Evolutionary conservation across 495 filamentous ascomycete genomes (phyloP), one percentile per base, ranked within the genome.

Genomic region (Pseudevernia furfuracea): DNA sequence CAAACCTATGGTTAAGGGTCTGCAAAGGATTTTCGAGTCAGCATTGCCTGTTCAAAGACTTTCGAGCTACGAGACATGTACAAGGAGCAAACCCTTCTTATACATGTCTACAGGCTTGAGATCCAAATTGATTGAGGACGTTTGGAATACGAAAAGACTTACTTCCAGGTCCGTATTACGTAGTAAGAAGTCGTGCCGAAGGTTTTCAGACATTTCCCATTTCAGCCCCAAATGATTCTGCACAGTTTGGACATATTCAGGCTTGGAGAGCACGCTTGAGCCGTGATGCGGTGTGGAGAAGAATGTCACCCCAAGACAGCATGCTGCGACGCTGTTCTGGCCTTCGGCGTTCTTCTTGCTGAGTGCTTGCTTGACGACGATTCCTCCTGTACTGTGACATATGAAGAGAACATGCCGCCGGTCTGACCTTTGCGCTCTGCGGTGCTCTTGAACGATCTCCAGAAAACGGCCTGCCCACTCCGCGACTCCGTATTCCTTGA

Each of bases 351-450:
- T 48, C 76, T 70, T 67, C 69, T 68, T 57, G 68, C 52, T 49
- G 75, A 71, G 68, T 68, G 61, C 73, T 74, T 74, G 59, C 72
- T 80, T 66, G 30, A 70, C 49, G 0, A 67, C 59, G n/a, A 86
- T 71, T 4, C 85, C 86, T 9, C 86, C 85, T 10, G 87, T 85
- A 66, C 85, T 87, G 58, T 88, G 86, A 38, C 80, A 86, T 28
- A 89, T 77, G 68, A 88, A 86, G 66, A 87, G 82, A 1, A 88
- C 70, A 1, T 84, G 85, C 1, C 85, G 74, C 25, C 69, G 69
- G 21, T 63, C 59, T 25, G 66, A 71, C 69, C 48, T 44, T 36
- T 59, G 55, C n/a, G 48, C 37, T 32, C 53, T 53, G 17, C 66
- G 44, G 23, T 63, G 60, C 28, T 58, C 37, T 30, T 32, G n/a